Base-by-base conservation (phyloP, 2,329 filamentous ascomycete genomes). In the Xylaria sp. region DNA sequence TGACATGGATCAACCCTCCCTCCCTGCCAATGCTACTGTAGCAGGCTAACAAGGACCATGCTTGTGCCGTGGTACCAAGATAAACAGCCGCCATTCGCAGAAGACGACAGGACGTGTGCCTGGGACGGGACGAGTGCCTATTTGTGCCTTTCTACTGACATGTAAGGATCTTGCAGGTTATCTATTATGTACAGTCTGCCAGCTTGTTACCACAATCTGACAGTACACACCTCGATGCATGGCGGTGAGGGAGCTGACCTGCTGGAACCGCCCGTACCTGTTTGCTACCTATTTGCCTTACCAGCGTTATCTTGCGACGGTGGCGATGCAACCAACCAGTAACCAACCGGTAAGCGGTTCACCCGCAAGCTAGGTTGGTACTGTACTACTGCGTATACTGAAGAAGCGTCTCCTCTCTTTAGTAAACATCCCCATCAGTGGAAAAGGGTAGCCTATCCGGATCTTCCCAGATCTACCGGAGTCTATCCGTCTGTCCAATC, bases 401-500 rank as follows among this genome's bases (percentile, higher is more conserved):
- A 42, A 20, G 39, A 27, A 45, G 13, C 13, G 22, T 66, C 58
- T 56, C 42, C 50, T 29, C 51, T 55, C 59, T 38, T n/a, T 56
- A 58, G 29, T 13, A 39, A 36, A 39, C n/a, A 5, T 54, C 49
- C 20, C 54, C 58, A 31, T 29, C 45, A 10, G 31, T 7, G 36
- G 22, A 25, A 50, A 50, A 39, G 50, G 45, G 27, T 25, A 59
- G 50, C 61, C 31, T 60, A 59, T 55, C 60, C 68, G 66, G 68
- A 68, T 70, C 65, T 69, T 50, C 55, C 54, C 63, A 64, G 69
- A 71, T 71, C 69, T 70, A 54, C 69, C 68, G 69, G 61, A 63
- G 63, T 64, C 66, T 59, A 65, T 58, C 69, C 63, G 66, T 39
- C 63, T 49, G 55, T 59, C 68, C 69, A 71, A 71, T 71, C 68